phyloP scores from a whole-genome alignment of 495 filamentous ascomycete genomes.

The Aspergillus heteromorphus region DNA sequence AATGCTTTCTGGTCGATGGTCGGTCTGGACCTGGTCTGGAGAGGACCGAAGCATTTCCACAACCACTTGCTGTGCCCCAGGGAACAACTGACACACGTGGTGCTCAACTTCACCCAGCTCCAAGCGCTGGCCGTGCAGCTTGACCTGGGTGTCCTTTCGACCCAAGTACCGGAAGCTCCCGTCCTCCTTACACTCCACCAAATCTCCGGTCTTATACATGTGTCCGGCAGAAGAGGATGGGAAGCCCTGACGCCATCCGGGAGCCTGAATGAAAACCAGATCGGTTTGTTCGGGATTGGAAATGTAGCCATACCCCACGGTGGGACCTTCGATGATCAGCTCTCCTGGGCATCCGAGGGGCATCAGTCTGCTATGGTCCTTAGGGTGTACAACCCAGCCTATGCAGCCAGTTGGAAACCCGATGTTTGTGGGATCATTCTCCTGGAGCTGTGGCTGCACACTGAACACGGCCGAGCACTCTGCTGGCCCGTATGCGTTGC shows the following conservation, averaged over 20 bases:
- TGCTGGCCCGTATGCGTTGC: constrained; percentile 48
- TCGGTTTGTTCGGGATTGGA: constrained; percentile 38
- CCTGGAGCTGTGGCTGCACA: constrained; percentile 13
- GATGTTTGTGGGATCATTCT: constrained; percentile 3
- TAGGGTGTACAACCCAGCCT: constrained; percentile 48
- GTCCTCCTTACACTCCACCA: constrained; percentile 10
- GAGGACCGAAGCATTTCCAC: constrained; percentile 31
- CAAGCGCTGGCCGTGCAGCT: constrained; percentile 34
- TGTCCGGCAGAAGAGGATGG: background rate
- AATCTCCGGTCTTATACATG: constrained; percentile 26
- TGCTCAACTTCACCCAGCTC: constrained; percentile 37
- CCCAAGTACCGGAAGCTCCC: constrained; percentile 16
- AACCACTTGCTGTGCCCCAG: constrained; percentile 8
- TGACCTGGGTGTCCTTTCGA: constrained; percentile 29
- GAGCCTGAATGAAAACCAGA: constrained; percentile 33
- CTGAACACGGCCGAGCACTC: constrained; percentile 30
- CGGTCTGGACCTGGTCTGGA: constrained; percentile 6
- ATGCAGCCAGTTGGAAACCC: constrained; percentile 4
- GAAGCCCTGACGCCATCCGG: background rate
- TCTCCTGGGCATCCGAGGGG: constrained; percentile 48
- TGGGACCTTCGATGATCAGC: constrained; percentile 45
- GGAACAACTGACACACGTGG: constrained; percentile 21
- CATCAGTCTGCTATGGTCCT: constrained; percentile 40
- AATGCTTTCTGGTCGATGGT: background rate
- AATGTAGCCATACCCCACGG: constrained; percentile 44